Conservation (phyloP, 2,329 filamentous ascomycete species). For the Paraphoma chrysanthemicola region DNA sequence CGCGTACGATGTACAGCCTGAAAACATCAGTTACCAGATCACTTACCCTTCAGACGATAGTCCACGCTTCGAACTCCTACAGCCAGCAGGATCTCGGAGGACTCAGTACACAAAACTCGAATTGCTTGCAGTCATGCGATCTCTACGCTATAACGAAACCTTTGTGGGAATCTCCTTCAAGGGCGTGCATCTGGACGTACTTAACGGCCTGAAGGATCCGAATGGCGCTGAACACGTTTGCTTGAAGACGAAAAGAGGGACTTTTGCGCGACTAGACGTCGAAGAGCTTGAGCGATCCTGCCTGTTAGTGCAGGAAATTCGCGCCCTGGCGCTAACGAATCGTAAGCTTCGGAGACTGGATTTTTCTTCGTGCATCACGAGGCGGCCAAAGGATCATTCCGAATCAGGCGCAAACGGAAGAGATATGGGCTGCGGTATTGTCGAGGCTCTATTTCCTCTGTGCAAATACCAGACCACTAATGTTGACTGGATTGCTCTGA, state of each 20-base stretch:
- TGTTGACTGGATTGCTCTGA: conserved; percentile 74
- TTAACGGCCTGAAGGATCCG: conserved; percentile 68
- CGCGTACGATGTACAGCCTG: conserved; percentile 71
- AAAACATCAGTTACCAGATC: conserved; percentile 61
- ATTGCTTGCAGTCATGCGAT: conserved; percentile 72
- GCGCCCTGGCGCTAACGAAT: conserved; percentile 71
- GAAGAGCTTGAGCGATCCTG: conserved; percentile 63
- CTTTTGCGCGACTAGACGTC: conserved; percentile 61
- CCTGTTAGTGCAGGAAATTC: conserved; percentile 71
- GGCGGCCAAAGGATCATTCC: conserved; percentile 55
- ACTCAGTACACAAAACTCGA: conserved; percentile 66
- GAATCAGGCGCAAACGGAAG: conserved; percentile 55
- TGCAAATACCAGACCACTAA: conserved; percentile 72
- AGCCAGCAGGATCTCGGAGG: conserved; percentile 59
- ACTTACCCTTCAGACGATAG: conserved; percentile 63
- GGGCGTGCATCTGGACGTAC: conserved; percentile 66
- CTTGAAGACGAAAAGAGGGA: conserved; percentile 62
- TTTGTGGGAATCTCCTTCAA: conserved; percentile 73
- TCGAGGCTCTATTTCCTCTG: conserved; percentile 72
- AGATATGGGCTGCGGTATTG: conserved; percentile 72
- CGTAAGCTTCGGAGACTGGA: conserved; percentile 68
- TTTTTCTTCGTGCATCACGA: conserved; percentile 68
- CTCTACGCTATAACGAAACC: conserved; percentile 73
- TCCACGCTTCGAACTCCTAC: conserved; percentile 70
- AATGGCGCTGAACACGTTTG: conserved; percentile 69